Percentiles rank a stretch among this genome's conserved stretches.
Conservation (phyloP, 2,329 filamentous ascomycete species). For the Tolypocladium nubicola region DNA sequence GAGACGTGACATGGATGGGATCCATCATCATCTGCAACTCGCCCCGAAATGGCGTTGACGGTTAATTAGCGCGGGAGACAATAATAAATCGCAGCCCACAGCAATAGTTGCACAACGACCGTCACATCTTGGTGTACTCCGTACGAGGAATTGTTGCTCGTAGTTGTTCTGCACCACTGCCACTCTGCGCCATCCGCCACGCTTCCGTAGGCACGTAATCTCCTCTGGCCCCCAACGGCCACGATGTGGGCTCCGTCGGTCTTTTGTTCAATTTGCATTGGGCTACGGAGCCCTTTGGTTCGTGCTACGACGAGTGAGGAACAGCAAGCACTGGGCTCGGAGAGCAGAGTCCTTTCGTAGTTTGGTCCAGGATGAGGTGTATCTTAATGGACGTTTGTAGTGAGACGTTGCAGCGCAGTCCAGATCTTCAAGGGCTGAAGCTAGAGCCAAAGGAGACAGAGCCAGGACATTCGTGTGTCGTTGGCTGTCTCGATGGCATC, state of each 20-base stretch:
- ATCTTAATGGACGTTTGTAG: background rate
- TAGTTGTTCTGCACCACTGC: background rate
- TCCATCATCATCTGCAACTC: background rate
- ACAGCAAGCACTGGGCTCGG: background rate
- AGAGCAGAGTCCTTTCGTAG: background rate
- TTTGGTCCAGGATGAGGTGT: background rate
- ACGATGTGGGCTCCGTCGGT: background rate
- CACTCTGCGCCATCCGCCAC: background rate
- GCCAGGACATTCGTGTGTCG: background rate
- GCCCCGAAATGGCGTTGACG: background rate
- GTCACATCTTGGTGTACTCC: background rate
- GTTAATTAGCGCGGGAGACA: background rate
- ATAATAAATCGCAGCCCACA: background rate
- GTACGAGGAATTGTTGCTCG: background rate
- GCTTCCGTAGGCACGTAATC: background rate
- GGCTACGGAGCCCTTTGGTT: background rate
- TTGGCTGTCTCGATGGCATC: background rate
- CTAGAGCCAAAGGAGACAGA: background rate
- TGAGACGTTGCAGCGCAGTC: conserved; percentile 5
- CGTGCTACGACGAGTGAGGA: background rate
- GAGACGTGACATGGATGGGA: conserved; percentile 1
- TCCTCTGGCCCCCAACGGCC: background rate
- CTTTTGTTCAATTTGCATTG: background rate
- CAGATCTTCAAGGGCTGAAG: conserved; percentile 2
- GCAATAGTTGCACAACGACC: background rate